Percentiles rank a stretch among this genome's conserved stretches.
These are phyloP conservation scores for Aspergillus caelatus DNA, from an alignment of 2,329 filamentous ascomycete species.

Conservation along the genomic window DNA sequence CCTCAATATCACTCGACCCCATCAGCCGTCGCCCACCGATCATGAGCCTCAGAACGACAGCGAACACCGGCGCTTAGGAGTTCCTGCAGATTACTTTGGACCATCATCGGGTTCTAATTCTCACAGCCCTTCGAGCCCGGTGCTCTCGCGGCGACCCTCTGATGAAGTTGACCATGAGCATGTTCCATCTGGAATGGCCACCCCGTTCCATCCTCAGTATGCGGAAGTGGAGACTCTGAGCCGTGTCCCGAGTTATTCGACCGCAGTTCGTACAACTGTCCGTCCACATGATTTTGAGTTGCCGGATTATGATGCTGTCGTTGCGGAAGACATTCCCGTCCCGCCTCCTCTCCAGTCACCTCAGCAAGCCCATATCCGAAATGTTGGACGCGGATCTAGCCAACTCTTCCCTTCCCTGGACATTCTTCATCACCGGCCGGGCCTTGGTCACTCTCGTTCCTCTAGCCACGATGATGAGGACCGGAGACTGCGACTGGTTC, in stretches of 20 bases:
- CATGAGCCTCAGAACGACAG: constrained; percentile 26
- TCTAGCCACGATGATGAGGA: constrained; percentile 40
- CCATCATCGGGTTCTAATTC: constrained; percentile 35
- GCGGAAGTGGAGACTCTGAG: constrained; percentile 66
- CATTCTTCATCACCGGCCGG: constrained; percentile 27
- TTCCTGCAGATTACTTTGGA: constrained; percentile 37
- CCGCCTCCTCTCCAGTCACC: constrained; percentile 38
- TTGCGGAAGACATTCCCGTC: constrained; percentile 30
- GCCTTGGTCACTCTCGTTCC: constrained; percentile 28
- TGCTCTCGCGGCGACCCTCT: constrained; percentile 49
- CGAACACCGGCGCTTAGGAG: constrained; percentile 25
- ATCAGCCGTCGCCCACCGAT: constrained; percentile 26
- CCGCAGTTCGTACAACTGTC: constrained; percentile 68
- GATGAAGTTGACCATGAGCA: constrained; percentile 52
- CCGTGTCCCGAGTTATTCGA: constrained; percentile 77
- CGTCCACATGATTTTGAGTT: constrained; percentile 56
- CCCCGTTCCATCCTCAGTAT: constrained; percentile 46
- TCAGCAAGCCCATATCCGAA: constrained; percentile 42
- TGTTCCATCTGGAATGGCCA: constrained; percentile 47
- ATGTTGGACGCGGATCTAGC: constrained; percentile 35
- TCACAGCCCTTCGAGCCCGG: constrained; percentile 36
- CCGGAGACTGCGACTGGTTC: constrained; percentile 42
- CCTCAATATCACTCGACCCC: constrained; percentile 46
- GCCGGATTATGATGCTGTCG: constrained; percentile 68
- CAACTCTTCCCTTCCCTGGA: constrained; percentile 29